Evolutionary conservation across 768 basidiomycete genomes (phyloP).

Genomic region (Calvatia gigantea): DNA sequence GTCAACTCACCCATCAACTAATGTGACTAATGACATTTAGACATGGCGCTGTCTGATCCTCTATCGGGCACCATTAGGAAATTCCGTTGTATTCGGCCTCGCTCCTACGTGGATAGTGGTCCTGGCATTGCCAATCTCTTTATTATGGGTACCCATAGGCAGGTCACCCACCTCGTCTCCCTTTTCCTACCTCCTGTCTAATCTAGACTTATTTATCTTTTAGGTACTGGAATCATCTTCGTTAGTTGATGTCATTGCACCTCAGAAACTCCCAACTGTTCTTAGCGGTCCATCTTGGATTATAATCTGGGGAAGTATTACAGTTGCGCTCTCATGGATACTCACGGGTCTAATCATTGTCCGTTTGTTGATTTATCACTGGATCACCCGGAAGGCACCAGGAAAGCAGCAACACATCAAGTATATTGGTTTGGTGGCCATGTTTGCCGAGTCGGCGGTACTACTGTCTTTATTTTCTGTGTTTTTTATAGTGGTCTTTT

Average conservation of each 20-base stretch:
- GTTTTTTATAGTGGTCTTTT: neutral
- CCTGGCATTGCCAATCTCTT: neutral
- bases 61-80: neutral
- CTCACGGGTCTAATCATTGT: neutral
- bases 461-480: slow-evolving; percentile 3
- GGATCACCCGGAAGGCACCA: neutral
- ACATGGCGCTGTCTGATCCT: neutral
- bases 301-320: neutral
- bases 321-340: neutral
- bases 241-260: neutral
- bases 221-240: neutral
- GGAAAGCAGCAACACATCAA: neutral
- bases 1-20: too few relatives aligned
- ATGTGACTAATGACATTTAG: too few relatives aligned
- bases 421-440: neutral
- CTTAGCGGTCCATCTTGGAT: neutral
- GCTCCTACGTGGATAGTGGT: neutral
- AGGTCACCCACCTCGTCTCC: neutral
- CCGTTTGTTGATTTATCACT: neutral
- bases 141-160: neutral
- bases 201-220: neutral
- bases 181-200: neutral
- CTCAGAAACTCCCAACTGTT: neutral
- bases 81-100: neutral
- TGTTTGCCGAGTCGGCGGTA: neutral